A percentile compares a stretch with the other conserved stretches of the same genome.
Conservation (phyloP, 129 eudicot genomes). For the Flaveria linearis region DNA sequence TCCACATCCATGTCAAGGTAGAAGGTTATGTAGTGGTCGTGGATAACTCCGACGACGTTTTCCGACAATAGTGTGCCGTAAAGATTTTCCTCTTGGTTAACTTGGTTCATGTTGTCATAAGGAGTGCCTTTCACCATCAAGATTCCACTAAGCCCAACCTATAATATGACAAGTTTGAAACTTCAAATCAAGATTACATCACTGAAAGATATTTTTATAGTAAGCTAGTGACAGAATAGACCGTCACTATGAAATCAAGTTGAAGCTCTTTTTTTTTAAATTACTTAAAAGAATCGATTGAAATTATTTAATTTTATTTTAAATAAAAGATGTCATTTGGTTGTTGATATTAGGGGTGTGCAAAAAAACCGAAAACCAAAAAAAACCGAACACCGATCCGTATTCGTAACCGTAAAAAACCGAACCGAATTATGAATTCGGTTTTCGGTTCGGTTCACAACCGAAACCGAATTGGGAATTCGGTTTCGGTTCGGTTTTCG, state of each 20-base stretch:
- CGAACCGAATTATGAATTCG: too few species aligned
- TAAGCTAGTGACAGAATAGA: conserved; percentile 13
- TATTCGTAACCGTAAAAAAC: too few species aligned
- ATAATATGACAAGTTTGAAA: conserved; percentile 24
- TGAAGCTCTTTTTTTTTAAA: neutral
- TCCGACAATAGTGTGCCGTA: conserved; percentile 92
- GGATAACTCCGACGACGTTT: conserved; percentile 94
- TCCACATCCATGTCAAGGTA: conserved; percentile 95
- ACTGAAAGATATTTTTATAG: conserved; percentile 18
- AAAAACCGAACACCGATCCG: too few species aligned
- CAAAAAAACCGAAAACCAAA: too few species aligned
- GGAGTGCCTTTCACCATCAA: conserved; percentile 97
- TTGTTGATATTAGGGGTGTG: too few species aligned
- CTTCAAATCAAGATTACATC: conserved; percentile 15
- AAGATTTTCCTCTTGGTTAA: conserved; percentile 57
- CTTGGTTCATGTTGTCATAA: conserved; percentile 75
- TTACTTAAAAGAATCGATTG: neutral
- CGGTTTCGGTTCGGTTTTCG: too few species aligned
- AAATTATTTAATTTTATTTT: neutral
- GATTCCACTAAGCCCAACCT: conserved; percentile 99
- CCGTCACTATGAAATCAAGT: conserved; percentile 10
- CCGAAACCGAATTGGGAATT: too few species aligned
- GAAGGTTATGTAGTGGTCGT: conserved; percentile 91
- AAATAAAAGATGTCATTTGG: too few species aligned
- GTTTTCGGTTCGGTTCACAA: too few species aligned